Evolutionary conservation across 2,329 filamentous ascomycete species (phyloP).

Genomic region (Penicillium sp.): DNA sequence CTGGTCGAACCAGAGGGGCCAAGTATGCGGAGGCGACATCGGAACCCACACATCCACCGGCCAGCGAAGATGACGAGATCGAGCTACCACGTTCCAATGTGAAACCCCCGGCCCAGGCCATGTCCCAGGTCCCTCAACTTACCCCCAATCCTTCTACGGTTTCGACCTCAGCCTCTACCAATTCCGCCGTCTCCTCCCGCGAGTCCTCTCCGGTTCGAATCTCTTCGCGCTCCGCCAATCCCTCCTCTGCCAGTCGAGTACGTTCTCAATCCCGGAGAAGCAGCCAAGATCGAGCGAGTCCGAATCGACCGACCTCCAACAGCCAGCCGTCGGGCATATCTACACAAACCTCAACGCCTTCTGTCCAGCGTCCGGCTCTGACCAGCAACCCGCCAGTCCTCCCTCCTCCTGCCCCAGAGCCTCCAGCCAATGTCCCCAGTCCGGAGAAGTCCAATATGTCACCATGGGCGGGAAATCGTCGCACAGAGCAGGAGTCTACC

Average conservation of each 20-base stretch:
- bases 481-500: conserved; percentile 30
- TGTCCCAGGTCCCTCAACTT: conserved; percentile 36
- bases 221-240: conserved; percentile 31
- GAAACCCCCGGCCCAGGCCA: conserved; percentile 28
- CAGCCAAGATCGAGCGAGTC: conserved; percentile 62
- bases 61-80: conserved; percentile 30
- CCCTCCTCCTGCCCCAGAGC: conserved; percentile 58
- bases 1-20: conserved; percentile 30
- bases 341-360: conserved; percentile 57
- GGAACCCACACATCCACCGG: conserved; percentile 28
- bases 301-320: conserved; percentile 50
- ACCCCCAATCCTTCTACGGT: conserved; percentile 26
- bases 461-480: conserved; percentile 32
- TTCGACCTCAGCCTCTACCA: conserved; percentile 39
- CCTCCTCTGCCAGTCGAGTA: conserved; percentile 33
- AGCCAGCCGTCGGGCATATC: conserved; percentile 36
- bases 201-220: conserved; percentile 48
- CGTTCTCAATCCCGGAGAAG: conserved; percentile 61
- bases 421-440: conserved; percentile 58
- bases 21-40: conserved; percentile 28
- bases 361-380: conserved; percentile 66
- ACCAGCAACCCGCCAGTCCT: conserved; percentile 66
- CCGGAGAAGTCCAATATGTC: conserved; percentile 60
- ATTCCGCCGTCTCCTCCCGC: conserved; percentile 49
- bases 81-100: conserved; percentile 29